Percentiles rank a stretch among this genome's conserved stretches.
These are phyloP conservation scores for Lipomyces kockii DNA, from an alignment of 805 yeast genomes.

Conservation along the genomic window DNA sequence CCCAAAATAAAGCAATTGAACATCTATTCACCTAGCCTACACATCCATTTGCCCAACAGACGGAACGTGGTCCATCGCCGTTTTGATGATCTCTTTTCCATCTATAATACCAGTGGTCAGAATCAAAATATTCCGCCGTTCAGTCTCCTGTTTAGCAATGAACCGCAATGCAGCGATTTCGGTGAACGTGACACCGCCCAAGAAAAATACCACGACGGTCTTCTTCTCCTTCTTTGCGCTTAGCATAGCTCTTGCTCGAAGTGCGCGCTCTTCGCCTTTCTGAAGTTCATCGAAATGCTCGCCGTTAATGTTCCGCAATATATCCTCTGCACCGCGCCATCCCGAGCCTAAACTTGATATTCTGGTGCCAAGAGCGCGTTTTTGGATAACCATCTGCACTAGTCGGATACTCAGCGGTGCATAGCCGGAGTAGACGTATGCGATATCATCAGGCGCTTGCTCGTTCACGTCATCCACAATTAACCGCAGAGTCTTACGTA, in stretches of 20 bases:
- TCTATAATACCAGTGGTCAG: constrained; percentile 55
- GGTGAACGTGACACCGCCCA: constrained; percentile 88
- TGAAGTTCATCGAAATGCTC: constrained; percentile 45
- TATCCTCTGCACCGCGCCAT: constrained; percentile 51
- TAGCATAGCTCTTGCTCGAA: constrained; percentile 33
- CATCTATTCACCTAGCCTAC: not conserved
- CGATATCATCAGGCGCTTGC: constrained; percentile 53
- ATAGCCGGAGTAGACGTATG: constrained; percentile 78
- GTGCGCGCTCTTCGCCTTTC: constrained; percentile 34
- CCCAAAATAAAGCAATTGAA: not conserved
- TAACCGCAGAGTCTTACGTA: constrained; percentile 49
- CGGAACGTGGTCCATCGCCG: constrained; percentile 31
- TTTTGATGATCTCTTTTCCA: constrained; percentile 49
- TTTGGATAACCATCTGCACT: constrained; percentile 66
- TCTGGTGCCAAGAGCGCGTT: constrained; percentile 43
- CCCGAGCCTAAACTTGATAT: constrained; percentile 37
- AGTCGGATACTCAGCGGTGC: constrained; percentile 76
- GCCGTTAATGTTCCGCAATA: constrained; percentile 47
- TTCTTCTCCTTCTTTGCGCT: constrained; percentile 40
- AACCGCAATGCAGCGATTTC: constrained; percentile 75
- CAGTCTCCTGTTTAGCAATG: constrained; percentile 52
- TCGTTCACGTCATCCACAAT: constrained; percentile 45
- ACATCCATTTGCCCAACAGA: not conserved
- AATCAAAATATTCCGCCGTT: constrained; percentile 50
- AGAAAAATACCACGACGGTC: constrained; percentile 55